Evolutionary conservation across 2,329 filamentous ascomycete species (phyloP).

Genomic region (Didymosphaeria variabile): DNA sequence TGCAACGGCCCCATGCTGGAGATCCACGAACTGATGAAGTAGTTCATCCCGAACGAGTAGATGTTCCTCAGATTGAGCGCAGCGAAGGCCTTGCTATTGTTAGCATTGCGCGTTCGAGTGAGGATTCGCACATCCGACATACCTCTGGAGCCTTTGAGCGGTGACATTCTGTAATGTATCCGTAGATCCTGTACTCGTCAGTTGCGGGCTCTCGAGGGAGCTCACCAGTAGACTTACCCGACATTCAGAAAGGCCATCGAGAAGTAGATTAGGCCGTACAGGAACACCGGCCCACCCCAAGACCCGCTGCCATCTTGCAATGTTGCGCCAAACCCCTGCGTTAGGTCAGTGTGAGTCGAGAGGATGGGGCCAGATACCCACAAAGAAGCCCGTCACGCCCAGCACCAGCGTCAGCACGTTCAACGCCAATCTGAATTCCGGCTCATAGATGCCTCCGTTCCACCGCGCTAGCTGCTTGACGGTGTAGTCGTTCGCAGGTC

Average conservation of each 20-base stretch:
- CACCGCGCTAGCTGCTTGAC: constrained; percentile 73
- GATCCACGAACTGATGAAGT: constrained; percentile 83
- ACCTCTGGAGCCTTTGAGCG: constrained; percentile 71
- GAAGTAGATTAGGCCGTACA: constrained; percentile 34
- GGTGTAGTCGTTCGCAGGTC: constrained; percentile 74
- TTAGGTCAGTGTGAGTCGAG: not conserved
- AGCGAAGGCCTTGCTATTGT: constrained; percentile 76
- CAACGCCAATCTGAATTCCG: constrained; percentile 84
- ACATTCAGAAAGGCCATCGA: constrained; percentile 34
- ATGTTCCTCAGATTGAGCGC: constrained; percentile 92
- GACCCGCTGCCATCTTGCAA: constrained; percentile 60
- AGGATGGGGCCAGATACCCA: too few species aligned
- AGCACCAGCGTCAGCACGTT: constrained; percentile 82
- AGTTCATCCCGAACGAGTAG: constrained; percentile 85
- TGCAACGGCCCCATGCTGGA: constrained; percentile 66
- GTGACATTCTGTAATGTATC: constrained; percentile 89
- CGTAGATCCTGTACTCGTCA: constrained; percentile 38
- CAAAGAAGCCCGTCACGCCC: constrained; percentile 63
- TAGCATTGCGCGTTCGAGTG: not conserved
- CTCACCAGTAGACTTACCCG: constrained; percentile 18
- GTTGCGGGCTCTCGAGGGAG: not conserved
- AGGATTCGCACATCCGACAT: not conserved
- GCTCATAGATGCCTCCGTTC: constrained; percentile 86
- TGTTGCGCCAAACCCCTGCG: constrained; percentile 75
- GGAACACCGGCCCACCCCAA: constrained; percentile 29